Evolutionary conservation across 192 early-diverging fungal genomes (phyloP).

Genomic region (Backusella westeae): DNA sequence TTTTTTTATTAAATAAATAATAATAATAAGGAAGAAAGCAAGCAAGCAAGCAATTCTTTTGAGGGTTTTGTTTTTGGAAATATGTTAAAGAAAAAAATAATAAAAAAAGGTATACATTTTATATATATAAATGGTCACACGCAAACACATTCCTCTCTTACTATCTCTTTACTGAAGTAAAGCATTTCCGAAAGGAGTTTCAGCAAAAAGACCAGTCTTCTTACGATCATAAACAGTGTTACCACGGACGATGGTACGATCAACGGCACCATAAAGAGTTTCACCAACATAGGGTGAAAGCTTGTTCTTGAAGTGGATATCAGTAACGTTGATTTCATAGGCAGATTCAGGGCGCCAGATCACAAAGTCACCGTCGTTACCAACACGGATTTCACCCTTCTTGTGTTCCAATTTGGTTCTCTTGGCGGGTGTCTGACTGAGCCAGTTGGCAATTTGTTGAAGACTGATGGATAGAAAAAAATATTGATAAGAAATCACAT

Average conservation of each 20-base stretch:
- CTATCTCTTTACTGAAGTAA: slow-evolving; percentile 8
- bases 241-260: slow-evolving; percentile 73
- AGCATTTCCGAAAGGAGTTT: slow-evolving; percentile 12
- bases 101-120: neutral
- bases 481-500: neutral
- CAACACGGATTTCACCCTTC: slow-evolving; percentile 69
- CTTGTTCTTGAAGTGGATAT: slow-evolving; percentile 82
- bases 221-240: slow-evolving; percentile 38
- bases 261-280: slow-evolving; percentile 59
- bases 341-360: slow-evolving; percentile 72
- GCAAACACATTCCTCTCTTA: neutral
- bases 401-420: slow-evolving; percentile 56
- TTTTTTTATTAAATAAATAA: neutral
- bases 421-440: slow-evolving; percentile 63
- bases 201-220: slow-evolving; percentile 1
- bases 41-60: slow-evolving; percentile 3
- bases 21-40: neutral
- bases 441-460: slow-evolving; percentile 44
- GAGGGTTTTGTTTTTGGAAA: neutral
- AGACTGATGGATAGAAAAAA: slow-evolving; percentile 14
- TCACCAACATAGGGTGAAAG: slow-evolving; percentile 72
- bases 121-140: neutral
- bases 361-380: slow-evolving; percentile 78
- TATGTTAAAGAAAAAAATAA: neutral
- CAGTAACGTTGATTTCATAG: slow-evolving; percentile 45